Evolutionary conservation across 2,329 filamentous ascomycete genomes (phyloP).

Genomic region (Hypoxylon sp.): DNA sequence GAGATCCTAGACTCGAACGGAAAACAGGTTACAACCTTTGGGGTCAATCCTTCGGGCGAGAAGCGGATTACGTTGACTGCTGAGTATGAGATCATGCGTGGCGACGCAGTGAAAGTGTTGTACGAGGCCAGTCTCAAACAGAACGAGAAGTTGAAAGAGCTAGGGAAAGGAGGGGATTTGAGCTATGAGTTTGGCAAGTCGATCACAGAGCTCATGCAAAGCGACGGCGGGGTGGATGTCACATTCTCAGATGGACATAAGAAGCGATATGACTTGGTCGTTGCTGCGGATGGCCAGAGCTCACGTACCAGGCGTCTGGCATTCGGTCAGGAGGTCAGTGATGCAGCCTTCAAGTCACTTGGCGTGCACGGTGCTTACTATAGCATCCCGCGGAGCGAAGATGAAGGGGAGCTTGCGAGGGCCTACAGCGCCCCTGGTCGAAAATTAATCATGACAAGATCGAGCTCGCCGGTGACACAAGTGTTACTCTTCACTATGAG

Average conservation of each 20-base stretch:
- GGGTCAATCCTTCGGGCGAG: constrained; percentile 57
- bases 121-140: constrained; percentile 57
- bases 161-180: constrained; percentile 32
- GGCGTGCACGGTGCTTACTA: constrained; percentile 58
- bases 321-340: constrained; percentile 48
- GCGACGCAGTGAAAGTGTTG: constrained; percentile 64
- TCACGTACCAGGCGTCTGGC: constrained; percentile 61
- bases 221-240: constrained; percentile 50
- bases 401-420: constrained; percentile 52
- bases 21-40: constrained; percentile 56
- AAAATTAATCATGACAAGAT: constrained; percentile 57
- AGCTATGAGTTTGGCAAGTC: constrained; percentile 52
- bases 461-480: constrained; percentile 53
- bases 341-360: constrained; percentile 47
- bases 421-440: constrained; percentile 55
- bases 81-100: constrained; percentile 72
- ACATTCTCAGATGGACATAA: constrained; percentile 60
- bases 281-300: constrained; percentile 67
- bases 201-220: constrained; percentile 49
- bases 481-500: constrained; percentile 51
- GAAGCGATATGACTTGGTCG: constrained; percentile 63
- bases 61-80: constrained; percentile 61
- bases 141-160: constrained; percentile 37
- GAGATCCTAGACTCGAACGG: constrained; percentile 60
- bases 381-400: constrained; percentile 52